Evolutionary conservation across 495 filamentous ascomycete species (phyloP), one percentile per base, ranked within the genome.

Genomic region (Peziza echinospora): DNA sequence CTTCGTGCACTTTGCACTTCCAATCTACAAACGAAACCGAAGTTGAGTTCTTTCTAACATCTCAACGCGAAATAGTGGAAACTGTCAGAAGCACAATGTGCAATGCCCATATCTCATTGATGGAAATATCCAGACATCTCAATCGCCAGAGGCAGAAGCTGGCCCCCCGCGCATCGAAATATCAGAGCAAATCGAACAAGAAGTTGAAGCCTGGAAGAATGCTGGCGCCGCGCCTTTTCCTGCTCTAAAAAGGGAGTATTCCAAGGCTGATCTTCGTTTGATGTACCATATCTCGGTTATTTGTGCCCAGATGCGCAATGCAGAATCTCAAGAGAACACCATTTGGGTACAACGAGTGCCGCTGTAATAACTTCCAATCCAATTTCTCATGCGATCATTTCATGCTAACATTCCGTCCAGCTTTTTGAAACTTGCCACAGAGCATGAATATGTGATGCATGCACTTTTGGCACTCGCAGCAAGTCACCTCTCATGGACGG

Each of bases 71-170:
- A n/a, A 30, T 45, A 96, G 87, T 66, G 83, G 83, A 51, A 96
- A 96, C 64, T 97, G 89, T 64, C 93, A 87, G 46, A 96, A 96
- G 62, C 89, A 97, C 63, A 92, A 93, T 66, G 87, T 91, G 54
- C 78, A 85, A 58, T 97, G 89, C 64, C 87, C 92, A 54, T 97
- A 96, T 63, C 87, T 91, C 71, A 84, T 94, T 48, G 66, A 74
- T 24, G 66, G 71, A 21, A 69, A 76, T 52, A 74, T 77, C 45
- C 78, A 81, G 47, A 65, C 76, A 49, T 68, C 76, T 24, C 62
- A 66, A 23, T 72, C 73, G 51, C 77, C 78, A 43, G 76, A 80
- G 57, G 3, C 1, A 76, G 75, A 56, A 73, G 80, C 24, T 76
- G 87, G 65, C 72, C 89, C 19, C 70, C 85, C 60, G 80, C 84